These are phyloP conservation scores for Acrocalymma vagum DNA, from an alignment of 2,329 filamentous ascomycete genomes.

Conservation along the genomic window DNA sequence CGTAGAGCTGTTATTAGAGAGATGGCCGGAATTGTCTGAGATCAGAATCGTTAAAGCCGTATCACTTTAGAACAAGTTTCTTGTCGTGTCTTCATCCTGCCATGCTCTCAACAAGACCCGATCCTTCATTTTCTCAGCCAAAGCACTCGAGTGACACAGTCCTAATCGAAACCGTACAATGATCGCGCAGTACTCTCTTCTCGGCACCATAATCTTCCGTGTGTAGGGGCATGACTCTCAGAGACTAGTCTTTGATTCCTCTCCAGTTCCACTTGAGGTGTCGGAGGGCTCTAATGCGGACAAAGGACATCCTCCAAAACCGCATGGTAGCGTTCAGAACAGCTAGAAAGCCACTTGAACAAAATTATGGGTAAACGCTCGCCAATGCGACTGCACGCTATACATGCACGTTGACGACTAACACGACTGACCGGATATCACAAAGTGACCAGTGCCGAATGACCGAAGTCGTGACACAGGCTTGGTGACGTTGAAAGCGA, in stretches of 20 bases:
- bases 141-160: slow-evolving; percentile 15
- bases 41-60: slow-evolving; percentile 16
- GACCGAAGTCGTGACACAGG: slow-evolving; percentile 58
- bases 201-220: slow-evolving; percentile 62
- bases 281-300: slow-evolving; percentile 76
- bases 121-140: slow-evolving; percentile 23
- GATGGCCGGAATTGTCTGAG: slow-evolving; percentile 9
- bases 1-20: slow-evolving; percentile 22
- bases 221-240: slow-evolving; percentile 81
- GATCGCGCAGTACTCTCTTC: slow-evolving; percentile 19
- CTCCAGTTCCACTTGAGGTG: slow-evolving; percentile 60
- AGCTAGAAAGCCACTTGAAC: slow-evolving; percentile 29
- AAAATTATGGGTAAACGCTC: slow-evolving; percentile 61
- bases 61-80: slow-evolving; percentile 26
- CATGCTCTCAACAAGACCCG: slow-evolving; percentile 14
- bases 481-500: slow-evolving; percentile 48
- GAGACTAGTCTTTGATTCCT: slow-evolving; percentile 96
- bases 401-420: slow-evolving; percentile 68
- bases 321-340: slow-evolving; percentile 64
- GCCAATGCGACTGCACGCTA: slow-evolving; percentile 61
- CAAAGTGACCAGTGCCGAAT: slow-evolving; percentile 58
- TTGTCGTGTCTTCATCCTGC: slow-evolving; percentile 11
- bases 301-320: slow-evolving; percentile 98
- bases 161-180: slow-evolving; percentile 39
- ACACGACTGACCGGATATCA: slow-evolving; percentile 70